Percentiles rank a stretch among this genome's conserved stretches.
phyloP scores from a whole-genome alignment of 768 basidiomycete species.

The Lyophyllum atratum region DNA sequence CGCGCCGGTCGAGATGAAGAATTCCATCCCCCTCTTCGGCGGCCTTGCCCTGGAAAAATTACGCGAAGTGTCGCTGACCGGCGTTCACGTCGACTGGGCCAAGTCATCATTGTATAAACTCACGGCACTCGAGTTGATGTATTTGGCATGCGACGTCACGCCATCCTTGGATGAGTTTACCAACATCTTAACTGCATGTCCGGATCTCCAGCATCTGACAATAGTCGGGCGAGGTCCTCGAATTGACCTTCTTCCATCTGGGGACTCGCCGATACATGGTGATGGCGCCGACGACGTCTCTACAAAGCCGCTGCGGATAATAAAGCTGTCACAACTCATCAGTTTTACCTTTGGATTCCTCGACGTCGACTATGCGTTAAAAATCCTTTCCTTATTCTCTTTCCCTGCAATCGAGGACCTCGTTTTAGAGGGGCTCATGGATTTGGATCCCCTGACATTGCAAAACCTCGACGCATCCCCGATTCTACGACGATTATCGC shows the following conservation, averaged over 20 bases:
- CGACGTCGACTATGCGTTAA: slow-evolving; percentile 38
- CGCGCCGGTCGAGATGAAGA: slow-evolving; percentile 38
- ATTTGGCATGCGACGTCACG: slow-evolving; percentile 58
- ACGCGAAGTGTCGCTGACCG: slow-evolving; percentile 46
- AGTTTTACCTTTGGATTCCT: slow-evolving; percentile 45
- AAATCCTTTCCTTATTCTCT: slow-evolving; percentile 38
- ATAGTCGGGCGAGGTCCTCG: slow-evolving; percentile 58
- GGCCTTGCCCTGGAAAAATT: slow-evolving; percentile 34
- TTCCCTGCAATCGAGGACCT: slow-evolving; percentile 40
- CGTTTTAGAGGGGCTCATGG: slow-evolving; percentile 45
- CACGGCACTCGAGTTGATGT: slow-evolving; percentile 51
- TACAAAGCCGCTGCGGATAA: slow-evolving; percentile 10
- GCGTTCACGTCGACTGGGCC: slow-evolving; percentile 61
- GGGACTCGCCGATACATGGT: neutral
- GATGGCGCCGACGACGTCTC: neutral
- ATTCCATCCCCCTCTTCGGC: slow-evolving; percentile 48
- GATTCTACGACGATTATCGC: slow-evolving; percentile 36
- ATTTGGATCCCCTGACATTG: slow-evolving; percentile 31
- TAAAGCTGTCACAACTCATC: slow-evolving; percentile 31
- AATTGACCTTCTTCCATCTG: slow-evolving; percentile 14
- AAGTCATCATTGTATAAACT: slow-evolving; percentile 42
- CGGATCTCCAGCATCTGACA: slow-evolving; percentile 41
- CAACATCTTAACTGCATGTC: slow-evolving; percentile 42
- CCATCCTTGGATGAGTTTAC: slow-evolving; percentile 50
- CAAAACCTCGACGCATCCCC: slow-evolving; percentile 33